A percentile compares a stretch with the other conserved stretches of the same genome.
Evolutionary conservation across 106 monocot genomes (phyloP).

Genomic region (Posidonia australis): DNA sequence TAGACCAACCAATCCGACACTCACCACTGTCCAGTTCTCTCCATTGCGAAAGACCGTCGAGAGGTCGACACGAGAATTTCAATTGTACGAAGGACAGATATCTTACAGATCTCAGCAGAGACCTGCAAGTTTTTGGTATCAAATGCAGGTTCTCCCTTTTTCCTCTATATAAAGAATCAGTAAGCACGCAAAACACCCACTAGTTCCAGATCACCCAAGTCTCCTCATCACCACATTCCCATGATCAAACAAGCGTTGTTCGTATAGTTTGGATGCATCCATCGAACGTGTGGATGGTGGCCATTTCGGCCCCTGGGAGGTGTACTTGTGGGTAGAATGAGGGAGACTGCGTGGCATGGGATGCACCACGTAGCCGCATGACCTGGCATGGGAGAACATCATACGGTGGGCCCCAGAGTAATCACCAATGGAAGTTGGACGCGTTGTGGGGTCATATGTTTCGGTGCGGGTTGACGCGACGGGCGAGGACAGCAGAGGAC

Average conservation of each 20-base stretch:
- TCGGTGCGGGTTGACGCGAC: no score
- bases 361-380: not conserved
- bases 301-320: not conserved
- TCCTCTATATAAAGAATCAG: not conserved
- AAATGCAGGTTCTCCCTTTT: not conserved
- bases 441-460: no score
- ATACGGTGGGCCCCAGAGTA: no score
- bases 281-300: not conserved
- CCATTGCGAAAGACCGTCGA: slow-evolving; percentile 19
- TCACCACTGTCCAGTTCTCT: slow-evolving; percentile 46
- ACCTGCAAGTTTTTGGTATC: not conserved
- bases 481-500: no score
- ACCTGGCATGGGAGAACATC: no score
- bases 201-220: not conserved
- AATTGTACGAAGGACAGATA: no score
- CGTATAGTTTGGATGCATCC: not conserved
- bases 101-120: not conserved
- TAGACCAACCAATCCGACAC: not conserved
- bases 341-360: not conserved
- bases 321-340: not conserved
- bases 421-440: no score
- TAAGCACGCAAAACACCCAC: not conserved
- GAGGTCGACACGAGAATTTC: not conserved
- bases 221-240: not conserved
- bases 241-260: not conserved